Percentiles rank a stretch among this genome's conserved stretches.
These are phyloP conservation scores for Trichothecium roseum DNA, from an alignment of 2,329 filamentous ascomycete genomes.

Conservation along the genomic window DNA sequence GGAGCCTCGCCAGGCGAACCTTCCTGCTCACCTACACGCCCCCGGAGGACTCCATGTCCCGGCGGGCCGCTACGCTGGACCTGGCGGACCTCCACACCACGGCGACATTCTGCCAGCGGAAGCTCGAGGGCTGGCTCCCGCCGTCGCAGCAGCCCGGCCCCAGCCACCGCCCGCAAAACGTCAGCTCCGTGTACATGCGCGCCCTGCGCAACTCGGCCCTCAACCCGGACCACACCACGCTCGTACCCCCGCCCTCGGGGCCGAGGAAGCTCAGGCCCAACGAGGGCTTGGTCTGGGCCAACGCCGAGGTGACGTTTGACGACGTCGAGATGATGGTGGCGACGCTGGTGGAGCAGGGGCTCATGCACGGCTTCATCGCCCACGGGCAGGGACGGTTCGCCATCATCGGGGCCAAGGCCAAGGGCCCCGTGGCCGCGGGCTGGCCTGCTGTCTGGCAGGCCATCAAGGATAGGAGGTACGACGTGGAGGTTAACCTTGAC, in stretches of 20 bases:
- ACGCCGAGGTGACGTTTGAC: constrained; percentile 44
- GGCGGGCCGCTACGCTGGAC: constrained; percentile 64
- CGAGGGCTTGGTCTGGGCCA: constrained; percentile 54
- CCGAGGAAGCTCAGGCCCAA: constrained; percentile 40
- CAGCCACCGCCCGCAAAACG: constrained; percentile 24
- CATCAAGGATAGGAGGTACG: constrained; percentile 48
- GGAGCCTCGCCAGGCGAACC: constrained; percentile 65
- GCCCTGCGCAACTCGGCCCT: constrained; percentile 34
- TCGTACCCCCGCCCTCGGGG: constrained; percentile 37
- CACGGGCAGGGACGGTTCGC: constrained; percentile 70
- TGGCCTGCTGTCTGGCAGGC: constrained; percentile 69
- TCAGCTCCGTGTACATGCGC: constrained; percentile 41
- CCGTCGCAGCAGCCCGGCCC: constrained; percentile 10
- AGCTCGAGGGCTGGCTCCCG: constrained; percentile 45
- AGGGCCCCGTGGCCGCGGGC: constrained; percentile 54
- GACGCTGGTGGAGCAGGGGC: constrained; percentile 66
- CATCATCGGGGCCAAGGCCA: constrained; percentile 65
- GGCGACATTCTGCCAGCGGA: constrained; percentile 54
- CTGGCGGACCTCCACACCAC: constrained; percentile 56
- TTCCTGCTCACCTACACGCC: constrained; percentile 72
- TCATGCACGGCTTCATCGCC: constrained; percentile 76
- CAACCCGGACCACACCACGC: constrained; percentile 26
- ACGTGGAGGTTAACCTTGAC: constrained; percentile 49
- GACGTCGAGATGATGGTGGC: constrained; percentile 72
- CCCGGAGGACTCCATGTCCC: constrained; percentile 42